Evolutionary conservation across 148 eudicot genomes (phyloP), one percentile per base, ranked within the genome.

Genomic region (Vaccinium corymbosum): DNA sequence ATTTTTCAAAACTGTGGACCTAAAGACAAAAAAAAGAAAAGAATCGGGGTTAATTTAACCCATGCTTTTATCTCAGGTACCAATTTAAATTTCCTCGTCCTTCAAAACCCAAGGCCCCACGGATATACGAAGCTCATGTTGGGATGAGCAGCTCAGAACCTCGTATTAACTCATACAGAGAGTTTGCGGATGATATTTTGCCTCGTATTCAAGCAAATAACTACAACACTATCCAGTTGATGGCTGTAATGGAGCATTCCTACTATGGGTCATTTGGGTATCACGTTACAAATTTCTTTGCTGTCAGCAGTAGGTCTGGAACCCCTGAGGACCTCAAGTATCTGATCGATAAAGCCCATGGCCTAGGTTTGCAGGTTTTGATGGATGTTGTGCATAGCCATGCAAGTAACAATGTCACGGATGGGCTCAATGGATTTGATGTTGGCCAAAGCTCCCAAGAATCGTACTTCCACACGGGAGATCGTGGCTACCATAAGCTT

Each of bases 231-330:
- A 92, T 96, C 86, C 99, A 96, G 89, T 89, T 96, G 87, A 96
- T 96, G 99, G 99, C 99, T 64, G 90, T 96, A 78, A 96, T 96
- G 99, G 99, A 96, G 85, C 99, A 96, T 89, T 94, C 98, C 81
- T 94, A 93, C 88, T 96, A 96, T 87, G 99, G 89, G 56, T 96
- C 98, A 52, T 96, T 96, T 88, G 99, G 99, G 29, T 96, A 96
- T 86, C 99, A 96, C 76, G 94, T 96, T 74, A 96, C 99, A 66
- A 94, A 96, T 88, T 96, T 96, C 85, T 96, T 93, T 89, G 98
- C 99, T 55, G 99, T 91, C 82, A 96, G 99, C 85, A 96, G 97
- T 84, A 89, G 98, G 85, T 94, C 94, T 72, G 99, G 99, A 88
- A 96, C 85, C 61, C 99, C 99, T 6, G 97, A 96, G 80, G 99